Conservation (phyloP, 441 rosid genomes). For the Euphorbia celastroides region DNA sequence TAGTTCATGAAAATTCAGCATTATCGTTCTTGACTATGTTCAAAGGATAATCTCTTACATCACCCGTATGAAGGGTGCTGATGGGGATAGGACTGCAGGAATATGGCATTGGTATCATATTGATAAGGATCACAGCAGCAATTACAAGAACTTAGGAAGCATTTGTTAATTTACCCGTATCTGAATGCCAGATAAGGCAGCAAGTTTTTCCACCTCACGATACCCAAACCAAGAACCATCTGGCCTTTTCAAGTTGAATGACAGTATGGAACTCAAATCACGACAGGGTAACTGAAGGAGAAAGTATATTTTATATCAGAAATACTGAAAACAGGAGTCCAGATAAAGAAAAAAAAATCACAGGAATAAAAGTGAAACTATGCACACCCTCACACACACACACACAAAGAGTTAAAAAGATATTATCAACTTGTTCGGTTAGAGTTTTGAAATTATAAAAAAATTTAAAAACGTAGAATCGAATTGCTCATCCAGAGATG, state of each 20-base stretch:
- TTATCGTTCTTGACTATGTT: background rate
- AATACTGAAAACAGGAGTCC: conserved; percentile 1
- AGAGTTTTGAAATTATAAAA: too few species aligned
- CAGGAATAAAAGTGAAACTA: background rate
- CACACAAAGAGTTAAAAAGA: background rate
- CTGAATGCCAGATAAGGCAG: conserved; percentile 88
- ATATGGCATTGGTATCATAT: background rate
- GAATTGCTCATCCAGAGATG: background rate
- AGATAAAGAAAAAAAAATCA: background rate
- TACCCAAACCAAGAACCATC: conserved; percentile 97
- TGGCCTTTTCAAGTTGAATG: conserved; percentile 86
- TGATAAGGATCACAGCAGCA: background rate
- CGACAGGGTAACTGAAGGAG: conserved; percentile 31
- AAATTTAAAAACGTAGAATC: background rate
- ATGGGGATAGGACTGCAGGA: conserved; percentile 3
- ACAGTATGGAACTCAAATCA: conserved; percentile 55
- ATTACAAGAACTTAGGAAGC: background rate
- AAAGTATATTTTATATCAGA: conserved; percentile 20
- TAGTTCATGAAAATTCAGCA: background rate
- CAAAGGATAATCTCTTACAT: background rate
- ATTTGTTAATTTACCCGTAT: conserved; percentile 57
- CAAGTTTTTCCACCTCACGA: conserved; percentile 92
- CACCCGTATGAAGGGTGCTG: too few species aligned
- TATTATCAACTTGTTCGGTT: too few species aligned
- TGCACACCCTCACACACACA: background rate